phyloP scores from a whole-genome alignment of 2,329 filamentous ascomycete species.

The Ophiostoma sp. region DNA sequence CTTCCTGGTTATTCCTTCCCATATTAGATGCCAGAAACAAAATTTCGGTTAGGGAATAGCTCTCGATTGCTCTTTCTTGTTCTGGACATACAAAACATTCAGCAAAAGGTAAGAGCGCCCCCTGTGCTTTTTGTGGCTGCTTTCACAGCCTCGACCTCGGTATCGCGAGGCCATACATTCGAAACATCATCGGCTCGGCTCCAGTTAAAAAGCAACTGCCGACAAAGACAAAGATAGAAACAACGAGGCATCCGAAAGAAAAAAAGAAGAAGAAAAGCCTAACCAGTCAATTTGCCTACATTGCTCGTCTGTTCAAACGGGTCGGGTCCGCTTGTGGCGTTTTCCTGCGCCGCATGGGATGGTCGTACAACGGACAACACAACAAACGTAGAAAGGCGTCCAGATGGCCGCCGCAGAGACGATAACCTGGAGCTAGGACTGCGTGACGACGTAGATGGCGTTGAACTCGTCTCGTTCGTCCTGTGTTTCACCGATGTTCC shows the following conservation, averaged over 20 bases:
- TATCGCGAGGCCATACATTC: not conserved
- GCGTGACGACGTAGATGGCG: not conserved
- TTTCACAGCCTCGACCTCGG: not conserved
- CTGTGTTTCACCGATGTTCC: not conserved
- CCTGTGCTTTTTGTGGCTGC: not conserved
- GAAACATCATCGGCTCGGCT: not conserved
- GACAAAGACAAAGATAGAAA: not conserved
- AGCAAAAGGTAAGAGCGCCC: not conserved
- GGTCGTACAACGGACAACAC: constrained; percentile 7
- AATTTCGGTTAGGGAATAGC: not conserved
- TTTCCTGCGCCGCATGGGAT: constrained; percentile 2
- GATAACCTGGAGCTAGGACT: not conserved
- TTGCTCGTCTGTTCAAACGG: constrained; percentile 19
- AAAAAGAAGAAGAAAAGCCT: not conserved
- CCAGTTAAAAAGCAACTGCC: not conserved
- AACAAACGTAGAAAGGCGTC: not conserved
- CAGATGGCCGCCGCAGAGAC: not conserved
- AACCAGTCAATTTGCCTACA: not conserved
- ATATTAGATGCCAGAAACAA: not conserved
- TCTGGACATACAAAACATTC: not conserved
- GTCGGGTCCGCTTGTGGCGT: constrained; percentile 9
- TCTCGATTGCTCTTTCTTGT: not conserved
- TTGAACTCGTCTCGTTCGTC: not conserved
- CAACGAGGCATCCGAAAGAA: not conserved
- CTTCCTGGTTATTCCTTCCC: constrained; percentile 3